phyloP scores from a whole-genome alignment of 2,329 filamentous ascomycete genomes.

The Beauveria medogensis region DNA sequence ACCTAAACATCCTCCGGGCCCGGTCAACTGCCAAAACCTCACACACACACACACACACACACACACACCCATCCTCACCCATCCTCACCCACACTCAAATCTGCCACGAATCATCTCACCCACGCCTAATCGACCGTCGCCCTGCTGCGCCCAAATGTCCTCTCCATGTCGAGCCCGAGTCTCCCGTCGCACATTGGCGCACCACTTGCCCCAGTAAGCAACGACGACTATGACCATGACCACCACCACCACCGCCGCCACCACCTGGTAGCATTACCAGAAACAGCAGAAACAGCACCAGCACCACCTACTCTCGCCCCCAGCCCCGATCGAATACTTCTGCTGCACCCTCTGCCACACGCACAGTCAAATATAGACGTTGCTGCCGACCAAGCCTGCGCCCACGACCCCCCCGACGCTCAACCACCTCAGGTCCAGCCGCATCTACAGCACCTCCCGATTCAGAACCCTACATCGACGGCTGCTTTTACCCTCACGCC shows the following conservation, averaged over 20 bases:
- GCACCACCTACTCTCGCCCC: not conserved
- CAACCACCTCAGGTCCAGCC: not conserved
- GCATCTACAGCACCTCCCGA: not conserved
- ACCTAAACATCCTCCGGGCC: not conserved
- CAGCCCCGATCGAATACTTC: constrained; percentile 1
- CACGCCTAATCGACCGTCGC: constrained; percentile 17
- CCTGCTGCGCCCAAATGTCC: constrained; percentile 39
- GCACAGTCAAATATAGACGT: not conserved
- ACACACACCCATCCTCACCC: not conserved
- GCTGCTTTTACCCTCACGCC: not conserved
- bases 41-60: not conserved
- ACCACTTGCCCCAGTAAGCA: constrained; percentile 38
- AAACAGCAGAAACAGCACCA: not conserved
- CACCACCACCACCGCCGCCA: not conserved
- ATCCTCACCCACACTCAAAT: not conserved
- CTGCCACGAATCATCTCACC: constrained; percentile 18
- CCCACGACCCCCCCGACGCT: not conserved
- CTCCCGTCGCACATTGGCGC: constrained; percentile 47
- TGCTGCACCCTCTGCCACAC: not conserved
- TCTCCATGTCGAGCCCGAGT: constrained; percentile 49
- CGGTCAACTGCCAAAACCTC: not conserved
- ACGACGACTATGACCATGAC: constrained; percentile 14
- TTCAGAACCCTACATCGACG: not conserved
- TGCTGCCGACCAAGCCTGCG: not conserved
- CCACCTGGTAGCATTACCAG: constrained; percentile 9